These are phyloP conservation scores for Beauveria pseudobassiana DNA, from an alignment of 2,329 filamentous ascomycete species.

Conservation along the genomic window DNA sequence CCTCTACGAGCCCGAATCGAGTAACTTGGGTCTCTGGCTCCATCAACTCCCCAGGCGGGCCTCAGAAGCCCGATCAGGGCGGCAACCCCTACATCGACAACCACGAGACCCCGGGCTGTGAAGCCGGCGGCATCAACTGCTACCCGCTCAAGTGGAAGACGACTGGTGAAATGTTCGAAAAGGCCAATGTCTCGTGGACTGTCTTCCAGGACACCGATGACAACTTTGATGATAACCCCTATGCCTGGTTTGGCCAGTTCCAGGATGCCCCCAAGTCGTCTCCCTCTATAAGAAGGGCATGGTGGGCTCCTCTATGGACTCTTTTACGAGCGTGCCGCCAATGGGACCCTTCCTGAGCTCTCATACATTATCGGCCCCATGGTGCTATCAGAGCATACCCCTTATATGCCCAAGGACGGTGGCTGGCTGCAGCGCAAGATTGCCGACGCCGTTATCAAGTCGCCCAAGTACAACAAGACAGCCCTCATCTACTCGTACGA, in stretches of 20 bases:
- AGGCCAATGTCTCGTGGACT: slow-evolving; percentile 41
- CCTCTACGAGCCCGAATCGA: slow-evolving; percentile 45
- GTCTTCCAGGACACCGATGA: slow-evolving; percentile 39
- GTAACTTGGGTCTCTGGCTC: slow-evolving; percentile 43
- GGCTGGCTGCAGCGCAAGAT: slow-evolving; percentile 47
- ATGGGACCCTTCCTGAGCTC: slow-evolving; percentile 43
- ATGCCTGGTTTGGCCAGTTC: slow-evolving; percentile 46
- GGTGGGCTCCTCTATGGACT: slow-evolving; percentile 37
- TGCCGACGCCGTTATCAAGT: slow-evolving; percentile 41
- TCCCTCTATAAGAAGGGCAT: slow-evolving; percentile 37
- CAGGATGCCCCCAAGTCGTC: slow-evolving; percentile 35
- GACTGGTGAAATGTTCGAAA: slow-evolving; percentile 39
- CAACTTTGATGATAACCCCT: slow-evolving; percentile 47
- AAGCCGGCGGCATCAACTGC: slow-evolving; percentile 37
- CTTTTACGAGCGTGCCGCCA: slow-evolving; percentile 40
- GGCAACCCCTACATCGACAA: slow-evolving; percentile 41
- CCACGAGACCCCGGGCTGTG: slow-evolving; percentile 39
- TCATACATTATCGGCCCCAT: slow-evolving; percentile 43
- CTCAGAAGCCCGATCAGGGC: slow-evolving; percentile 33
- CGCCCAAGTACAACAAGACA: slow-evolving; percentile 41
- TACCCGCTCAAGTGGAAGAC: slow-evolving; percentile 49
- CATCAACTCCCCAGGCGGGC: slow-evolving; percentile 41
- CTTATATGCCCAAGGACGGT: slow-evolving; percentile 44
- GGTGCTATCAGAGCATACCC: slow-evolving; percentile 46
- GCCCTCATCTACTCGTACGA: slow-evolving; percentile 36